Evolutionary conservation across 73 alveolate genomes (phyloP), one percentile per base, ranked within the genome.

Genomic region (Symbiodinium natans): DNA sequence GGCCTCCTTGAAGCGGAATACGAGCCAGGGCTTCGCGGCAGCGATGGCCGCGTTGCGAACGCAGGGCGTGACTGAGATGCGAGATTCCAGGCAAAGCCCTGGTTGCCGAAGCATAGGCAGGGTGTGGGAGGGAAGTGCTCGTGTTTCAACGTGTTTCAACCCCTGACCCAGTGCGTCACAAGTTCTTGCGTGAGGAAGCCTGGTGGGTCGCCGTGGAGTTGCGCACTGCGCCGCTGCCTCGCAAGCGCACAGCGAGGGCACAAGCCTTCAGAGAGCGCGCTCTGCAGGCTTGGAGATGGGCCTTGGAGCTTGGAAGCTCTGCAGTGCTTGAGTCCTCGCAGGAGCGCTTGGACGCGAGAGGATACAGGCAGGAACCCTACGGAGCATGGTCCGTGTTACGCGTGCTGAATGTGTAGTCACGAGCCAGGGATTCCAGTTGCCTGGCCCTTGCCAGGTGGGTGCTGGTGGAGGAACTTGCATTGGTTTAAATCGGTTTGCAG

Each of bases 161-260:
- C 59, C 21, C 59, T 46, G 74, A 56, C 2, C 21, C 59, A 46
- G 59, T 46, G 59, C 59, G 33, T 56, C 33, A 19, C 25, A 34
- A 2, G 9, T 3, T 5, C 83, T 23, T 33, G 84, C 43, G 71
- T 27, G 74, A 88, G 95, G 95, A 27, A 88, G 73, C 77, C 86
- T 88, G 85, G 95, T 88, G 75, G 95, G 95, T 34, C 95, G 95
- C 43, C 95, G 95, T 5, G 80, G 38, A 36, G 73, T 88, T 27
- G 95, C 95, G 40, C 95, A 88, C 43, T 40, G 42, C 71, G 95
- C 95, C 13, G 95, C 95, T 29, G 95, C 95, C 17, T 86, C 86
- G 34, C 95, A 88, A 88, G 95, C 86, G 0, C 77, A 34, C 48
- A 88, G 63, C 42, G 84, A 52, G 94, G 80, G 80, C 36, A 63